Conservation (phyloP, 2,329 filamentous ascomycete species). For the Xylaria sp. region DNA sequence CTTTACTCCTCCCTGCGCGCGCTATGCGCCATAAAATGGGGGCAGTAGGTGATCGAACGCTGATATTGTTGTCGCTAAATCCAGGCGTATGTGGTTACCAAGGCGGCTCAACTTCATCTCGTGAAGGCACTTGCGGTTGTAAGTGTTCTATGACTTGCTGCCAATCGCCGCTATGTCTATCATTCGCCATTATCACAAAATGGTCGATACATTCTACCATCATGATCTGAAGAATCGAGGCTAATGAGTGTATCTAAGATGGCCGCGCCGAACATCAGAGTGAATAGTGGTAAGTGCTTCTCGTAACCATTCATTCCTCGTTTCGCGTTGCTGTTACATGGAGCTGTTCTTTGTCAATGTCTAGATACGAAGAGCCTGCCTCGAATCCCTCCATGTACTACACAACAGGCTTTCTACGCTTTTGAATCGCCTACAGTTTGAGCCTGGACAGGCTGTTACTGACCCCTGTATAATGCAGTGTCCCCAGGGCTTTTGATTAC, state of each 20-base stretch:
- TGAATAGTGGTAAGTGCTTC: slow-evolving; percentile 56
- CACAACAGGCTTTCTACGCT: background rate
- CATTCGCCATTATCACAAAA: background rate
- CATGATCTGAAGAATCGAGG: background rate
- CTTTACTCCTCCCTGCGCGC: too few relatives aligned
- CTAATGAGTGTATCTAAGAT: slow-evolving; percentile 39
- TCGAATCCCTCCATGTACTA: background rate
- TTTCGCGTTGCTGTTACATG: too few relatives aligned
- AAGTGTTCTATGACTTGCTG: slow-evolving; percentile 1
- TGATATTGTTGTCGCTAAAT: background rate
- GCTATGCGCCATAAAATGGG: background rate
- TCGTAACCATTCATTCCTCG: background rate
- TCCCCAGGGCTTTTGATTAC: slow-evolving; percentile 22
- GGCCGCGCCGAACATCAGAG: slow-evolving; percentile 60
- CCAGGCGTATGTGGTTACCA: slow-evolving; percentile 76
- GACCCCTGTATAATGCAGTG: slow-evolving; percentile 2
- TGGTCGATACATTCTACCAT: background rate
- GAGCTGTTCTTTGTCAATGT: too few relatives aligned
- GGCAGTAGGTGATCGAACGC: background rate
- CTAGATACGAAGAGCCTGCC: too few relatives aligned
- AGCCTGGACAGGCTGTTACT: background rate
- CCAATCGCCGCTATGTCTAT: background rate
- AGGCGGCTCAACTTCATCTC: slow-evolving; percentile 71
- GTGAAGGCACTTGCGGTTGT: slow-evolving; percentile 57
- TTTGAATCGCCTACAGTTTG: background rate